Evolutionary conservation across 768 basidiomycete genomes (phyloP), one percentile per base, ranked within the genome.

Genomic region (Phylloporus rhodoxanthus): DNA sequence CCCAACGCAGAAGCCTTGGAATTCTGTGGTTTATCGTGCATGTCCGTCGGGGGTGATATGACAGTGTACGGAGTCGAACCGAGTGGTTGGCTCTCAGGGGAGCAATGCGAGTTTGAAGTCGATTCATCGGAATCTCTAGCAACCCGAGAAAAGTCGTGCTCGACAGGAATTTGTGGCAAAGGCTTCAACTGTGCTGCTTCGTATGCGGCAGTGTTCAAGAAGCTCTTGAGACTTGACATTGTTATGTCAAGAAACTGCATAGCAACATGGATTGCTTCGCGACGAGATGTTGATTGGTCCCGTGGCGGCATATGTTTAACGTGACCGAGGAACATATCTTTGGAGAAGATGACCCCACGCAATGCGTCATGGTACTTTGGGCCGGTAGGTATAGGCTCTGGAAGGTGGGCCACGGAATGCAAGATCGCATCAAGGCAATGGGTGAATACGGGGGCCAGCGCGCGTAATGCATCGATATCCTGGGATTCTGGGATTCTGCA

Each of bases 231-330:
- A 47, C 55, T 60, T 1, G 61, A 56, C 58, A 73, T 60, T 10
- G 56, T 59, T 48, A 61, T 57, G 10, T 70, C 68, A 11, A 70
- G 61, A 32, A 57, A 54, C 28, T 63, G 61, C 54, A 68, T 57
- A 9, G 51, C 51, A 15, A 43, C 25, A 2, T 52, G 41, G 25
- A 62, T 64, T 6, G 48, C 47, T 26, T 56, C 54, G 17, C 26
- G 50, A 25, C 21, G 50, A 14, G 45, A 44, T 5, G 47, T 42
- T 8, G 52, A 15, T 37, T 36, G 42, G 19, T 46, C 42, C 25
- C 53, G 17, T 23, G 8, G 20, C 2, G 53, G 23, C 11, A 62
- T 41, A 14, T 37, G 54, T 34, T 33, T 29, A 8, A 68, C 48
- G 26, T 68, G 56, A 15, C 51, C 45, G 11, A 60, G 21, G 37